Evolutionary conservation across 2,329 filamentous ascomycete genomes (phyloP).

Genomic region (Fusarium dlaminii): DNA sequence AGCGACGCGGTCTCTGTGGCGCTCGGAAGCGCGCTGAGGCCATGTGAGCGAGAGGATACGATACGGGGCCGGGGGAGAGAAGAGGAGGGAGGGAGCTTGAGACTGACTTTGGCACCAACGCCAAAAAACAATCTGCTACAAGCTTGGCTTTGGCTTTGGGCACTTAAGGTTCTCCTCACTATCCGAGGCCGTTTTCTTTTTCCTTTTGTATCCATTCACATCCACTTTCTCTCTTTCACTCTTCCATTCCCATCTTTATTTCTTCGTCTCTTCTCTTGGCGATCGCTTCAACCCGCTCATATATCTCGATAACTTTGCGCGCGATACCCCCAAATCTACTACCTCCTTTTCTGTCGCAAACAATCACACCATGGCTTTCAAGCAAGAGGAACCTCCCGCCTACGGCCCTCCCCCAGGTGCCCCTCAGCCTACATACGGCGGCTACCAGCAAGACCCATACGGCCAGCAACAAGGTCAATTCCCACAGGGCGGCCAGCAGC

Average conservation of each 20-base stretch:
- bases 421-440: slow-evolving; percentile 57
- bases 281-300: neutral
- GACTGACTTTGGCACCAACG: slow-evolving; percentile 35
- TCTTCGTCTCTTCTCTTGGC: neutral
- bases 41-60: slow-evolving; percentile 37
- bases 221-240: slow-evolving; percentile 2
- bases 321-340: neutral
- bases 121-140: slow-evolving; percentile 23
- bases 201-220: slow-evolving; percentile 22
- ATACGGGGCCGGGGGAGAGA: neutral
- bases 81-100: slow-evolving; percentile 17
- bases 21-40: slow-evolving; percentile 10
- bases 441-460: slow-evolving; percentile 49
- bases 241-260: neutral
- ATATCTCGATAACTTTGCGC: neutral
- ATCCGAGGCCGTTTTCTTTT: slow-evolving; percentile 1
- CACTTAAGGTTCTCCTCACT: slow-evolving; percentile 24
- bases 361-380: slow-evolving; percentile 44
- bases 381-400: slow-evolving; percentile 61
- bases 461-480: slow-evolving; percentile 31
- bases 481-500: slow-evolving; percentile 38
- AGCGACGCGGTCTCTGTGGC: slow-evolving; percentile 39
- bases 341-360: slow-evolving; percentile 10
- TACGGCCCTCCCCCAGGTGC: slow-evolving; percentile 53
- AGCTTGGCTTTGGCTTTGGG: slow-evolving; percentile 16